A percentile compares a stretch with the other conserved stretches of the same genome.
Conservation (phyloP, 345 rosid genomes). For the Arabis alpina region DNA sequence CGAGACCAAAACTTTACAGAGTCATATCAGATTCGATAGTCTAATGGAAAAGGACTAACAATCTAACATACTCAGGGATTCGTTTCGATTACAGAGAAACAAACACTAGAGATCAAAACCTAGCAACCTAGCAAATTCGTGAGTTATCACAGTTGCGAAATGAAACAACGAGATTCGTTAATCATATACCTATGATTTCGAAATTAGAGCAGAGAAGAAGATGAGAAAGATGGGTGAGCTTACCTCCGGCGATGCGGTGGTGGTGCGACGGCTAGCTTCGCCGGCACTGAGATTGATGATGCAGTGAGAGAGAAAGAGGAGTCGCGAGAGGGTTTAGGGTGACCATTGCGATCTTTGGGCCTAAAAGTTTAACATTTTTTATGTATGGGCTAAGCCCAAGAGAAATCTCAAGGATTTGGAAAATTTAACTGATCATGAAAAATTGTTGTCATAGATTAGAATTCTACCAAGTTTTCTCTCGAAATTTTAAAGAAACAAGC, state of each 20-base stretch:
- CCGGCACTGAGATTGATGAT: constrained; percentile 25
- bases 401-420: not conserved
- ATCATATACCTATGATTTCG: not conserved
- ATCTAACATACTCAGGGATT: not conserved
- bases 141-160: constrained; percentile 22
- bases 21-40: not conserved
- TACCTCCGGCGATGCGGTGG: constrained; percentile 41
- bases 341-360: constrained; percentile 27
- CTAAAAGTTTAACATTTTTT: not conserved
- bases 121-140: constrained; percentile 27
- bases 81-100: constrained; percentile 4
- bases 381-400: constrained; percentile 1
- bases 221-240: not conserved
- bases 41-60: not conserved
- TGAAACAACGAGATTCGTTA: constrained; percentile 18
- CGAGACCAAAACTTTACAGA: not conserved
- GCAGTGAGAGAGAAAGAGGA: constrained; percentile 19
- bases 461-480: no score
- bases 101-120: constrained; percentile 15
- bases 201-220: not conserved
- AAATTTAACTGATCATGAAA: no score
- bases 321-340: constrained; percentile 36
- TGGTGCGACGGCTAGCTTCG: constrained; percentile 35
- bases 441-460: no score
- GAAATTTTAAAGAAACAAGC: no score